Evolutionary conservation across 129 eudicot species (phyloP), one percentile per base, ranked within the genome.

Genomic region (Dittrichia graveolens): DNA sequence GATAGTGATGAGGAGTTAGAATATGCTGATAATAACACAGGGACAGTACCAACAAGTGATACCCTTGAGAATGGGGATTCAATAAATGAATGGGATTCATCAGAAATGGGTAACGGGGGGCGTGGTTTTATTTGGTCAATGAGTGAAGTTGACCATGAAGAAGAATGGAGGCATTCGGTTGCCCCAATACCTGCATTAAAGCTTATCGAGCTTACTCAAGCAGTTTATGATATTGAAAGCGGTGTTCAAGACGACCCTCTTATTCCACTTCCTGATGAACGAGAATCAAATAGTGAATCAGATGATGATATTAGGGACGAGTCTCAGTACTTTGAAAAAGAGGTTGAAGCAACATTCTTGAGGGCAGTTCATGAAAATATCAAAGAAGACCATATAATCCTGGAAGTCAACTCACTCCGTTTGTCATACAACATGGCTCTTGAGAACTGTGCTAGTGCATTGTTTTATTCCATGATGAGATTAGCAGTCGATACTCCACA

Each of bases 1-100:
- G 98, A 94, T 67, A 94, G 98, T 81, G 98, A 94, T 39, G 98
- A 94, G 80, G 98, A 94, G 82, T 88, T 94, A 61, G 98, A 94
- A 78, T 94, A 94, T 78, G 93, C 93, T 74, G 98, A 94, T 75
- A 83, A 65, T 48, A 85, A 92, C 69, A 79, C 75, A 66, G 90
- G 81, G 56, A 67, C 56, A 43, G 53, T 83, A 82, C 86, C 83
- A 31, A 59, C 74, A 11, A 57, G 73, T 34, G 60, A 73, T 58
- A 46, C 73, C 1, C 16, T 81, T 5, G 88, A 83, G 76, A 83
- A 84, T 8, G 89, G 92, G 53, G 64, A 72, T 58, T 62, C 76
- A 5, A 15, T 16, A 38, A 81, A 74, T 9, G 80, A 82, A 39
- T 53, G 46, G 73, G 79, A 64, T 65, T 66, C 77, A 65, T 87